phyloP scores from a whole-genome alignment of 495 filamentous ascomycete species.

The Bacidia gigantensis region DNA sequence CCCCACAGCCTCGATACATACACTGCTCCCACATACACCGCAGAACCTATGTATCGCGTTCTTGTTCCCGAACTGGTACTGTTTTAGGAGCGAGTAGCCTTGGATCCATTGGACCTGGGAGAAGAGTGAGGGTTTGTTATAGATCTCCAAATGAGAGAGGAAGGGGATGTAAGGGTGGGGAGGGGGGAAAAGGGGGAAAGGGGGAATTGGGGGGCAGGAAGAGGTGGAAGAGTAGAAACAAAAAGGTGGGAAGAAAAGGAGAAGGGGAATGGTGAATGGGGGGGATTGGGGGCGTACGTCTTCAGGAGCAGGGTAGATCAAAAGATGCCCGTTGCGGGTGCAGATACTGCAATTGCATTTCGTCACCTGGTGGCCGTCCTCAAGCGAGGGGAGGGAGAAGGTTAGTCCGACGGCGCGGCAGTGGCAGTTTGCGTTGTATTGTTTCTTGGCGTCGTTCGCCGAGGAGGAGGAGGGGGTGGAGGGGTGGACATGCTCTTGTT shows the following conservation, averaged over 20 bases:
- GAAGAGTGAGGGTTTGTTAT: neutral
- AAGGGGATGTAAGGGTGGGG: no score
- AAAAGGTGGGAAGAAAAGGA: neutral
- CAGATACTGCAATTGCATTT: constrained; percentile 42
- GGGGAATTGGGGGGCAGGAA: neutral
- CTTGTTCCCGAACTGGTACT: constrained; percentile 27
- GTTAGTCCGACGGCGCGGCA: constrained; percentile 37
- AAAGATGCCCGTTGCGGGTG: constrained; percentile 28
- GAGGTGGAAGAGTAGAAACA: neutral
- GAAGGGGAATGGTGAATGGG: neutral
- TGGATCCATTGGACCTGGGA: constrained; percentile 13
- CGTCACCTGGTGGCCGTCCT: constrained; percentile 23
- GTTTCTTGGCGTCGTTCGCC: neutral
- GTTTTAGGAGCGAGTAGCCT: constrained; percentile 17
- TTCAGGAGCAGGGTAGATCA: constrained; percentile 27
- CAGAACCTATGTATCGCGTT: constrained; percentile 30
- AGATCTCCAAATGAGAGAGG: no score
- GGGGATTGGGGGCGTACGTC: neutral
- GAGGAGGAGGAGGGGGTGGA: neutral
- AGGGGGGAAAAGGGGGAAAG: no score
- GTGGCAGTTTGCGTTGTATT: constrained; percentile 44
- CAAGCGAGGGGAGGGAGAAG: constrained; percentile 22
- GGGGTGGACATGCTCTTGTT: no score
- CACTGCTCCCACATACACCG: constrained; percentile 26
- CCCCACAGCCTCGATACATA: constrained; percentile 22